phyloP scores from a whole-genome alignment of 768 basidiomycete species.

The Mycena polygramma region DNA sequence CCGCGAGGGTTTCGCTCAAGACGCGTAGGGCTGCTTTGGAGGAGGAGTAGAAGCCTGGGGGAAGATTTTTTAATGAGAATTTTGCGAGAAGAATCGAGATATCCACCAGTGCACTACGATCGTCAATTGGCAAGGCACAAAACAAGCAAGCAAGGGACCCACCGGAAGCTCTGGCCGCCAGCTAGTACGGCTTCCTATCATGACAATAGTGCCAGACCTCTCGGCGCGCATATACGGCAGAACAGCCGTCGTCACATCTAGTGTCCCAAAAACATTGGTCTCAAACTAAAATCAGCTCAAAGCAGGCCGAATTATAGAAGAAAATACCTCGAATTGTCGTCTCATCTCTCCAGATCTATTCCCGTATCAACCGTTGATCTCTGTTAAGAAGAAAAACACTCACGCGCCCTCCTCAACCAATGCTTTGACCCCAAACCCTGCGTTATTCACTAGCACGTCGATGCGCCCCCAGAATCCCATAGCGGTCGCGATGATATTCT shows the following conservation, averaged over 20 bases:
- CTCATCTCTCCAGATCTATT: conserved; percentile 19
- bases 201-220: conserved; percentile 54
- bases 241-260: conserved; percentile 61
- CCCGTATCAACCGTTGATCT: too few species aligned
- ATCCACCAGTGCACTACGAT: too few species aligned
- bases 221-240: conserved; percentile 52
- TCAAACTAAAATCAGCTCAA: conserved; percentile 3
- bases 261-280: conserved; percentile 58
- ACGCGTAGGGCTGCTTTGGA: conserved; percentile 58
- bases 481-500: conserved; percentile 47
- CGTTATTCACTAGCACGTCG: conserved; percentile 61
- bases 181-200: conserved; percentile 55
- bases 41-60: conserved; percentile 49
- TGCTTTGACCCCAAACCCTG: conserved; percentile 52
- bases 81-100: too few species aligned
- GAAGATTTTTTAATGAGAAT: too few species aligned
- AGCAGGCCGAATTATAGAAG: too few species aligned
- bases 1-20: conserved; percentile 54
- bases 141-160: too few species aligned
- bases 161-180: conserved; percentile 47
- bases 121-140: too few species aligned
- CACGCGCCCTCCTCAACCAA: conserved; percentile 57
- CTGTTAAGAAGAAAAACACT: conserved; percentile 20
- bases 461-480: conserved; percentile 53
- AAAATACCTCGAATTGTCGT: conserved; percentile 23